phyloP scores from a whole-genome alignment of 1,284 basidiomycete species.

The Leccinum griseonigrum region DNA sequence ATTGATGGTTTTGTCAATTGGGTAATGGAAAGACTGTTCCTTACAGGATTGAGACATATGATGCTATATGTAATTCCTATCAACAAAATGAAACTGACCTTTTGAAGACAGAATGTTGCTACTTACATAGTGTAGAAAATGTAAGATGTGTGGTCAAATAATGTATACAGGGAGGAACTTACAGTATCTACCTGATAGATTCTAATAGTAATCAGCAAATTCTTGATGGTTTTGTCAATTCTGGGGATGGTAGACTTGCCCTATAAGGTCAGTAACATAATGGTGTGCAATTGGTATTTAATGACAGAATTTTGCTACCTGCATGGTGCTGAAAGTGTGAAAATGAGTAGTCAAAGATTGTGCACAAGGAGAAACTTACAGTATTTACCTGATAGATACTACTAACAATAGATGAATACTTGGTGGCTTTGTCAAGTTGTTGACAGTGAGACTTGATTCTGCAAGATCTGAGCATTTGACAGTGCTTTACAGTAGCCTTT shows the following conservation, averaged over 20 bases:
- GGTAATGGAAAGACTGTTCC: background rate
- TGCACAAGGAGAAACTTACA: too few species aligned
- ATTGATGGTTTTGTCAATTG: background rate
- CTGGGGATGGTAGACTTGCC: background rate
- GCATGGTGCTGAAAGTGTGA: background rate
- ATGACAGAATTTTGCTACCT: background rate
- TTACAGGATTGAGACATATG: background rate
- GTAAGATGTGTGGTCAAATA: too few species aligned
- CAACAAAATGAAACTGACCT: too few species aligned
- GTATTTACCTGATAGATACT: too few species aligned
- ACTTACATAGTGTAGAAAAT: too few species aligned
- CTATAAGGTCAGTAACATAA: background rate
- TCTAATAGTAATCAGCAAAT: background rate
- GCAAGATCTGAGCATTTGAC: background rate
- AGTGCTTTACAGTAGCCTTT: background rate
- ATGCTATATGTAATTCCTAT: too few species aligned
- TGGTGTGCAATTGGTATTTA: background rate
- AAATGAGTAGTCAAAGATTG: too few species aligned
- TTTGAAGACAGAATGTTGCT: too few species aligned
- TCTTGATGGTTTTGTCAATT: background rate
- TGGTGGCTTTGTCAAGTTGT: background rate
- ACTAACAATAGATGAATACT: too few species aligned
- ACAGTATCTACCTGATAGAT: too few species aligned
- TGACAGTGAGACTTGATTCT: background rate
- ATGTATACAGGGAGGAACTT: too few species aligned